These are phyloP conservation scores for Ascochyta fabae DNA, from an alignment of 2,329 filamentous ascomycete species.

Conservation along the genomic window DNA sequence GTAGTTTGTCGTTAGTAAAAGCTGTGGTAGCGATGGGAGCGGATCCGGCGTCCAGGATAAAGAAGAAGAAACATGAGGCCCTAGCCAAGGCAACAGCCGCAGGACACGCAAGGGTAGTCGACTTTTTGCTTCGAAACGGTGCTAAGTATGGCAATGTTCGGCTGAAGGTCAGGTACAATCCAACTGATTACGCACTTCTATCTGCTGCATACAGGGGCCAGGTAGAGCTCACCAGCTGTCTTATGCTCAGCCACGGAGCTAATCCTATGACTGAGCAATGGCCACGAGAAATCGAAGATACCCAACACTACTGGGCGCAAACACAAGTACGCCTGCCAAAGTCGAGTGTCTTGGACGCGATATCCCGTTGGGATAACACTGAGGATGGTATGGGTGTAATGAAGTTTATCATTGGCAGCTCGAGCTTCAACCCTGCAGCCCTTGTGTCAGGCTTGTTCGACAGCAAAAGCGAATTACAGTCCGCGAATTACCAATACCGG, in stretches of 20 bases:
- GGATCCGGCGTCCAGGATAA: conserved; percentile 17
- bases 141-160: conserved; percentile 24
- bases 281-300: conserved; percentile 26
- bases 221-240: conserved; percentile 20
- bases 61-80: conserved; percentile 27
- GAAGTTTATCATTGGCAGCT: conserved; percentile 24
- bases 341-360: conserved; percentile 24
- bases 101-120: conserved; percentile 22
- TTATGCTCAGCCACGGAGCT: conserved; percentile 23
- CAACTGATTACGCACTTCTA: conserved; percentile 21
- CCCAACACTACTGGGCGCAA: conserved; percentile 28
- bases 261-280: conserved; percentile 29
- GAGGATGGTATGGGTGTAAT: conserved; percentile 23
- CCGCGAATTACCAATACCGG: conserved; percentile 17
- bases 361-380: conserved; percentile 25
- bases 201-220: conserved; percentile 27
- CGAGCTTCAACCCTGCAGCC: conserved; percentile 20
- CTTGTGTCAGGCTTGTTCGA: conserved; percentile 26
- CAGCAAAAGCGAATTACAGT: conserved; percentile 25
- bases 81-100: conserved; percentile 22
- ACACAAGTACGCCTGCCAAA: conserved; percentile 22
- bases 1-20: conserved; percentile 21
- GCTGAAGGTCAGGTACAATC: conserved; percentile 17
- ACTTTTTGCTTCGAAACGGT: conserved; percentile 23
- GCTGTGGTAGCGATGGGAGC: conserved; percentile 20